Evolutionary conservation across 306 rosid species (phyloP), one percentile per base, ranked within the genome.

Genomic region (Fragaria nilgerrensis): DNA sequence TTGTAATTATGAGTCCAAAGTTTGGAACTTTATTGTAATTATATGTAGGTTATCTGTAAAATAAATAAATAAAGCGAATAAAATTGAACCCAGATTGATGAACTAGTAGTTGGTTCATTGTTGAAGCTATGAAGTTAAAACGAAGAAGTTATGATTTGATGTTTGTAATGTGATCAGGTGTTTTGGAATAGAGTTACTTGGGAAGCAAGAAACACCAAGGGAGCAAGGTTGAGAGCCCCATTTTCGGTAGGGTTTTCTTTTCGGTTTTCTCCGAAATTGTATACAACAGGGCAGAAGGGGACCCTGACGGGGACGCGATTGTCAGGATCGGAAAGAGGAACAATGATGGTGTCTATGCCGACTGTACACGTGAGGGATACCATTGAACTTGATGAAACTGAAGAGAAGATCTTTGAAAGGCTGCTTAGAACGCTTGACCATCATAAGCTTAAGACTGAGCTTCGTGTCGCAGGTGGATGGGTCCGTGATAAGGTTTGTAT

Each of bases 381-480:
- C 37, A 88, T 92, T 47, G 84, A 88, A 48, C 92, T 87, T 68
- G 87, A 96, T 50, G 77, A 79, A 52, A 17, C 17, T 23, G 98
- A 95, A 87, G 75, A 80, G 78, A 83, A 75, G 68, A 94, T 94
- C 50, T 94, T 94, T 56, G 83, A 92, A 8, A 80, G 95, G 69
- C 97, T 94, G 75, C 88, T 87, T 43, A 84, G 87, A 9, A 89
- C 96, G 52, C 91, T 92, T 44, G 83, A 80, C 52, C 91, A 85
- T 79, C 90, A 82, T 17, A 79, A 83, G 49, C 96, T 95, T 53
- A 74, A 80, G 47, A 89, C 85, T 70, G 89, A 95, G 80, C 98
- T 95, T 72, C 96, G 97, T 0, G 96, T 95, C 13, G 98, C 98
- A n/a, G 97, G 98, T 58, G 98, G 98, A 69, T 95, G 96, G 96